These are phyloP conservation scores for Dioscorea alata DNA, from an alignment of 106 monocot species.

Conservation along the genomic window DNA sequence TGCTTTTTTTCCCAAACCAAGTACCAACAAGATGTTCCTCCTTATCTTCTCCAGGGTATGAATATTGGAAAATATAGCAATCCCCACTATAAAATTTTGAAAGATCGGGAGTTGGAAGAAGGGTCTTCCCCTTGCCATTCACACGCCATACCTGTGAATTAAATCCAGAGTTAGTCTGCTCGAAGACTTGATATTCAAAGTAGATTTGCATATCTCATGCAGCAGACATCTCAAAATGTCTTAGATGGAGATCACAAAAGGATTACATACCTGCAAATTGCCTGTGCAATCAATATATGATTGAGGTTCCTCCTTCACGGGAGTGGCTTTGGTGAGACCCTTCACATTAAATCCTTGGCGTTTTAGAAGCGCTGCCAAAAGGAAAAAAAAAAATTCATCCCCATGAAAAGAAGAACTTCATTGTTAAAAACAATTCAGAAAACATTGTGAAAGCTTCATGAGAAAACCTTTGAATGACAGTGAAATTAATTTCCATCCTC, in stretches of 20 bases:
- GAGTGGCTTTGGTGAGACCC: conserved; percentile 69
- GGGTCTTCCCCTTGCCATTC: conserved; percentile 69
- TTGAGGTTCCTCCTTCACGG: conserved; percentile 77
- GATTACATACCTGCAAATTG: conserved; percentile 56
- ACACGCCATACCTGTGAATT: conserved; percentile 77
- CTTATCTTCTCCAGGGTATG: conserved; percentile 77
- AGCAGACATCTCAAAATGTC: too few species aligned
- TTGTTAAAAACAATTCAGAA: neutral
- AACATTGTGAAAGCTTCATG: too few species aligned
- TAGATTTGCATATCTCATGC: too few species aligned
- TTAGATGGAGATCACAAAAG: neutral
- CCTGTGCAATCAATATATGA: conserved; percentile 91
- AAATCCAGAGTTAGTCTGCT: too few species aligned
- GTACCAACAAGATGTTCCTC: conserved; percentile 90
- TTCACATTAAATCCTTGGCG: conserved; percentile 94
- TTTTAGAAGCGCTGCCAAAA: conserved; percentile 62
- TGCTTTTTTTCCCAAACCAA: conserved; percentile 88
- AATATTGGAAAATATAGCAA: conserved; percentile 94
- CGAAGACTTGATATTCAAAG: too few species aligned
- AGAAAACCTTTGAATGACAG: too few species aligned
- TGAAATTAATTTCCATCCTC: too few species aligned
- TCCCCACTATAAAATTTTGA: conserved; percentile 88
- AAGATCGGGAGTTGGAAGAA: conserved; percentile 64
- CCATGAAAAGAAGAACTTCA: too few species aligned
- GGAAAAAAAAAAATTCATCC: neutral